Conservation (phyloP, 208 protist genomes). For the Leishmania lainsoni region DNA sequence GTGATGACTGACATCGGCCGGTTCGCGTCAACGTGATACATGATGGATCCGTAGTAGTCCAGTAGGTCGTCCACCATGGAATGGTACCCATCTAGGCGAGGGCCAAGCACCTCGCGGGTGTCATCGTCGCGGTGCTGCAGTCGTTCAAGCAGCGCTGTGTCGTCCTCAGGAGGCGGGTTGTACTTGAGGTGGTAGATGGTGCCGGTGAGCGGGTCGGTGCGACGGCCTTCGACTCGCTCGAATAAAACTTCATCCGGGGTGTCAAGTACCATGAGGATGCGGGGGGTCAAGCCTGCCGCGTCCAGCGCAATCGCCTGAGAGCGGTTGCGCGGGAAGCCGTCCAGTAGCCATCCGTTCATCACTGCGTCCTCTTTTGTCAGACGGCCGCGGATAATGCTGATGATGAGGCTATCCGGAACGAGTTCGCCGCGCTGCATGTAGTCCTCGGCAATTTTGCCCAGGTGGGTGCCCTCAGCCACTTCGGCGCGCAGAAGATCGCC, state of each 20-base stretch:
- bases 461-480: slow-evolving; percentile 50
- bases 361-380: slow-evolving; percentile 70
- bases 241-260: slow-evolving; percentile 73
- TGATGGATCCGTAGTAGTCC: slow-evolving; percentile 66
- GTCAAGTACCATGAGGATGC: slow-evolving; percentile 75
- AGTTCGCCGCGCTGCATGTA: slow-evolving; percentile 74
- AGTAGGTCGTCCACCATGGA: slow-evolving; percentile 53
- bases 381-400: slow-evolving; percentile 64
- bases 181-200: slow-evolving; percentile 88
- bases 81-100: slow-evolving; percentile 82
- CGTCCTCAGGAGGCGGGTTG: slow-evolving; percentile 82
- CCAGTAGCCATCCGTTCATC: slow-evolving; percentile 88
- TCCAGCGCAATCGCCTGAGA: slow-evolving; percentile 83
- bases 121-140: slow-evolving; percentile 89
- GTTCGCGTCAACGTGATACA: slow-evolving; percentile 58
- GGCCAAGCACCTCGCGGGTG: slow-evolving; percentile 60
- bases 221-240: slow-evolving; percentile 83
- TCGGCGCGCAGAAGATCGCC: slow-evolving; percentile 84
- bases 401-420: slow-evolving; percentile 80
- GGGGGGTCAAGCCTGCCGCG: slow-evolving; percentile 57
- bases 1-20: slow-evolving; percentile 39
- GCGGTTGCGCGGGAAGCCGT: slow-evolving; percentile 90
- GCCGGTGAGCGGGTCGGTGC: slow-evolving; percentile 84
- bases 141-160: slow-evolving; percentile 69
- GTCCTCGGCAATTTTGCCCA: slow-evolving; percentile 60